These are phyloP conservation scores for Hypoxylon lenormandii DNA, from an alignment of 495 filamentous ascomycete species.

Conservation along the genomic window DNA sequence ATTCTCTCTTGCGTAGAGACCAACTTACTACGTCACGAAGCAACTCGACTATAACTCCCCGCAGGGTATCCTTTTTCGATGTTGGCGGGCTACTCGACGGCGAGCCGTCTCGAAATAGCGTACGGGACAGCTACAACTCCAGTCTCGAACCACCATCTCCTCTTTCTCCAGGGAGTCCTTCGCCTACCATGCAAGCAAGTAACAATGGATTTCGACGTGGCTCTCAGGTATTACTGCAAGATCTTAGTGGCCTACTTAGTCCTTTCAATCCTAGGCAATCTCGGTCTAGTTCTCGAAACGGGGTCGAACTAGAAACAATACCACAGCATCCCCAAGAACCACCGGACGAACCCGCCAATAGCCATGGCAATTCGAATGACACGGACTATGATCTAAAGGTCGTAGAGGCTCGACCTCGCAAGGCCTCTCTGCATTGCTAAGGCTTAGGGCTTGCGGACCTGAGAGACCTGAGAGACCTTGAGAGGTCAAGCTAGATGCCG, in stretches of 20 bases:
- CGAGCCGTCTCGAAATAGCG: conserved; percentile 43
- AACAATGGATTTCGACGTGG: conserved; percentile 56
- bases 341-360: conserved; percentile 23
- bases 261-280: conserved; percentile 46
- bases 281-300: conserved; percentile 42
- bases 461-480: too few species aligned
- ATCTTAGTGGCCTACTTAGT: conserved; percentile 66
- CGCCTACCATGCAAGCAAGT: conserved; percentile 52
- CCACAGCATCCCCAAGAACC: conserved; percentile 51
- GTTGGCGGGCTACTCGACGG: conserved; percentile 72
- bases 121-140: conserved; percentile 53
- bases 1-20: conserved; percentile 44
- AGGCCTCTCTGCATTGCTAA: neutral
- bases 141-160: conserved; percentile 50
- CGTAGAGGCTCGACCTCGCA: neutral
- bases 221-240: conserved; percentile 68
- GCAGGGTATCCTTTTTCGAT: conserved; percentile 75
- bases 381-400: conserved; percentile 55
- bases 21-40: conserved; percentile 44
- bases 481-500: too few species aligned
- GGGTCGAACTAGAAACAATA: conserved; percentile 54
- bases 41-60: conserved; percentile 58
- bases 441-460: neutral
- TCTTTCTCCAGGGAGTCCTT: conserved; percentile 42
- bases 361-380: conserved; percentile 56